phyloP scores from a whole-genome alignment of 768 basidiomycete genomes.

The Paxillus involutus region DNA sequence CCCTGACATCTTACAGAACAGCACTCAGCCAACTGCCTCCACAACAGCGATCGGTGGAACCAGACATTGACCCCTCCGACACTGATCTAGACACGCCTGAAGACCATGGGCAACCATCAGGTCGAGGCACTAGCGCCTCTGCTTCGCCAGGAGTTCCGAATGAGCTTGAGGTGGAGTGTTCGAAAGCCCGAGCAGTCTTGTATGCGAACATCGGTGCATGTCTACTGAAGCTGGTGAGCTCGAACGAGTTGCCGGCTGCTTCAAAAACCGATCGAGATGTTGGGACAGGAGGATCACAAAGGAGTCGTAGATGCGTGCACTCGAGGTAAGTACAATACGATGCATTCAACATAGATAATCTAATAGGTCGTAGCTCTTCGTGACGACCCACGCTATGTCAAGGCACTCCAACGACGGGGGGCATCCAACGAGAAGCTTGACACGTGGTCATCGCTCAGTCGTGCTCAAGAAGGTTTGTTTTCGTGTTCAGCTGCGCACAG shows the following conservation, averaged over 20 bases:
- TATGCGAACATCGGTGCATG: slow-evolving; percentile 92
- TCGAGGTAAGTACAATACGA: slow-evolving; percentile 46
- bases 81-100: slow-evolving; percentile 19
- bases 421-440: slow-evolving; percentile 75
- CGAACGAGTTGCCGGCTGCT: not conserved
- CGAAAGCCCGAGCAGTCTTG: slow-evolving; percentile 66
- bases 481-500: not conserved
- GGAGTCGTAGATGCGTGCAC: slow-evolving; percentile 80
- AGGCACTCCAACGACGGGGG: slow-evolving; percentile 89
- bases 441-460: slow-evolving; percentile 80
- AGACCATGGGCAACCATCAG: slow-evolving; percentile 12
- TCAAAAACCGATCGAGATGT: slow-evolving; percentile 1
- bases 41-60: slow-evolving; percentile 26
- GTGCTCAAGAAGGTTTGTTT: slow-evolving; percentile 78
- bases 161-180: slow-evolving; percentile 45
- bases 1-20: slow-evolving; percentile 65
- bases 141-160: slow-evolving; percentile 20
- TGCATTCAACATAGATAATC: not conserved
- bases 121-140: slow-evolving; percentile 1
- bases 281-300: slow-evolving; percentile 67
- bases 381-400: slow-evolving; percentile 83
- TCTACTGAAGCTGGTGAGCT: slow-evolving; percentile 69
- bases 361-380: slow-evolving; percentile 59
- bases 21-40: slow-evolving; percentile 70
- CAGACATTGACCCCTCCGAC: slow-evolving; percentile 18